Evolutionary conservation across 2,329 filamentous ascomycete species (phyloP).

Genomic region (Paecilomyces sp.): DNA sequence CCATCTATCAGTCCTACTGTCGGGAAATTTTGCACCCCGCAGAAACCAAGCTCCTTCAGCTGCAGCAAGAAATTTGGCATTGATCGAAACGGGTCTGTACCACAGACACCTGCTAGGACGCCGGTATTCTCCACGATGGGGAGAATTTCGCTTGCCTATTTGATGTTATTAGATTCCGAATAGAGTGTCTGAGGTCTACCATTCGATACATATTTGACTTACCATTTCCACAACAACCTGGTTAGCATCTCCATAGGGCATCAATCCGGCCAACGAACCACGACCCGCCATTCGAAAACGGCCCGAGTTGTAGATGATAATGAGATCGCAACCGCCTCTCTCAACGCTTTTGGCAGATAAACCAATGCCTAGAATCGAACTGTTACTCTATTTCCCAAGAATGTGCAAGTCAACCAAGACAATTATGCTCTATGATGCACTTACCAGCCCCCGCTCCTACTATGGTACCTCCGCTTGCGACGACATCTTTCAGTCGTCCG

Average conservation of each 20-base stretch:
- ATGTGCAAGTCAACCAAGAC: neutral
- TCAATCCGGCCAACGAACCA: slow-evolving; percentile 61
- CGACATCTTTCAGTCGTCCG: slow-evolving; percentile 45
- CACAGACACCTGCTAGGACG: slow-evolving; percentile 64
- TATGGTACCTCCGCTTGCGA: slow-evolving; percentile 51
- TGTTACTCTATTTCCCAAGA: neutral
- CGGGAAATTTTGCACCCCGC: slow-evolving; percentile 66
- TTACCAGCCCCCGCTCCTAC: slow-evolving; percentile 60
- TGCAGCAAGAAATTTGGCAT: slow-evolving; percentile 55
- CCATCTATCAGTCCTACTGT: slow-evolving; percentile 67
- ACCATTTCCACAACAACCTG: slow-evolving; percentile 64
- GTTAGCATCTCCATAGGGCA: slow-evolving; percentile 67
- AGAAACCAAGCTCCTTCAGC: slow-evolving; percentile 57
- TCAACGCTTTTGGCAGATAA: slow-evolving; percentile 66
- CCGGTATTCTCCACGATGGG: slow-evolving; percentile 57
- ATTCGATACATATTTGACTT: slow-evolving; percentile 2
- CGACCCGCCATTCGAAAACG: slow-evolving; percentile 66
- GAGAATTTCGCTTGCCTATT: slow-evolving; percentile 56
- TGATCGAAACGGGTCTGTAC: slow-evolving; percentile 60
- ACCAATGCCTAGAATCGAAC: slow-evolving; percentile 48
- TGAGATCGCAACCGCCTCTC: slow-evolving; percentile 59
- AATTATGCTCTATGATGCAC: neutral
- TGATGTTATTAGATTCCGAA: neutral
- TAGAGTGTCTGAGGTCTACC: too few relatives aligned
- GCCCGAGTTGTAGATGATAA: slow-evolving; percentile 67